Conservation (phyloP, 768 basidiomycete genomes). For the Serendipita vermifera region DNA sequence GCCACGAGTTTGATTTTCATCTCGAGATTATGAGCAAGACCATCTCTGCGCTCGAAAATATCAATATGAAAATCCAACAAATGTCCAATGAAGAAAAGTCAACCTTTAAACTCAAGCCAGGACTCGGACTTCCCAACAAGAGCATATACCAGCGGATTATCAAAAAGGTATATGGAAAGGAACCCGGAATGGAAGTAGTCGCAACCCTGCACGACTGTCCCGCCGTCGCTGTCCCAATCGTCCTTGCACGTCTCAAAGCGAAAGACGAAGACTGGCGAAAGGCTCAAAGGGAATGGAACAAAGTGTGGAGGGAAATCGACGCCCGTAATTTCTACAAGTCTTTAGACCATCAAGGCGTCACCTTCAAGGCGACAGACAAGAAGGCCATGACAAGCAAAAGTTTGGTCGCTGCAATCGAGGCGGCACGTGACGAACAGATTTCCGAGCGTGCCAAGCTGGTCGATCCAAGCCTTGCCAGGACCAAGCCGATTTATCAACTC, state of each 20-base stretch:
- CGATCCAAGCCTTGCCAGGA: slow-evolving; percentile 16
- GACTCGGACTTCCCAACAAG: slow-evolving; percentile 81
- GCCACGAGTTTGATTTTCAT: slow-evolving; percentile 94
- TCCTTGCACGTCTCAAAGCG: slow-evolving; percentile 73
- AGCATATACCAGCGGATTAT: slow-evolving; percentile 83
- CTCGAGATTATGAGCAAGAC: slow-evolving; percentile 84
- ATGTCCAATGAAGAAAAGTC: slow-evolving; percentile 83
- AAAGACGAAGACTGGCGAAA: slow-evolving; percentile 98
- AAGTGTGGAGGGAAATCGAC: slow-evolving; percentile 94
- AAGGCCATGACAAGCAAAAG: slow-evolving; percentile 74
- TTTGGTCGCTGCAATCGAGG: slow-evolving; percentile 70
- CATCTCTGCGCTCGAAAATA: slow-evolving; percentile 81
- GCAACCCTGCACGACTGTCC: slow-evolving; percentile 87
- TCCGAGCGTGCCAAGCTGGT: slow-evolving; percentile 42
- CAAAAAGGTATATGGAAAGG: slow-evolving; percentile 86
- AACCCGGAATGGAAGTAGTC: slow-evolving; percentile 60
- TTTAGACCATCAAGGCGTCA: slow-evolving; percentile 89
- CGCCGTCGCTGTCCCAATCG: slow-evolving; percentile 79
- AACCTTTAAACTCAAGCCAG: slow-evolving; percentile 65
- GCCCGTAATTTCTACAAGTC: slow-evolving; percentile 97
- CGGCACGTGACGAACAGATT: slow-evolving; percentile 46
- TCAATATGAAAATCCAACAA: slow-evolving; percentile 67
- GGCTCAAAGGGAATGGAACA: slow-evolving; percentile 87
- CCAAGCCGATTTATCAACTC: slow-evolving; percentile 41
- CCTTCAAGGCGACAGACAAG: slow-evolving; percentile 94